phyloP scores from a whole-genome alignment of 345 rosid genomes.

The Anastatica hierochuntica region DNA sequence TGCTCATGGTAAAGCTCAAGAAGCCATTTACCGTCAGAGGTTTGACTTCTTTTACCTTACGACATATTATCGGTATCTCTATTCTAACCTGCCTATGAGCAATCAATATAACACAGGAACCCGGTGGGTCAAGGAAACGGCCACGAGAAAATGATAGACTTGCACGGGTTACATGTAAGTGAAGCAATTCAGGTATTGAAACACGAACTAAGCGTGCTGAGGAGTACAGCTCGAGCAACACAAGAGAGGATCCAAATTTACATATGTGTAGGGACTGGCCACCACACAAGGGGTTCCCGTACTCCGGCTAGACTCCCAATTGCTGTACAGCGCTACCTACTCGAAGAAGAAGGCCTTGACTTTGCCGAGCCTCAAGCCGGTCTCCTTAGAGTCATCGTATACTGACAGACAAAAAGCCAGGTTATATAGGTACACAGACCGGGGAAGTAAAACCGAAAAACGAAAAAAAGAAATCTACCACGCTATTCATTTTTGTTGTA shows the following conservation, averaged over 20 bases:
- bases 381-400: constrained; percentile 77
- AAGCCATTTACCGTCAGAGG: constrained; percentile 90
- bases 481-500: constrained; percentile 28
- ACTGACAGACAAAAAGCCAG: constrained; percentile 33
- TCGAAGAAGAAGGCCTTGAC: constrained; percentile 88
- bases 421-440: no score
- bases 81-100: constrained; percentile 15
- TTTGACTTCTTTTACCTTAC: constrained; percentile 29
- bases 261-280: constrained; percentile 94
- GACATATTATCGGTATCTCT: background rate
- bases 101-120: constrained; percentile 45
- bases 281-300: constrained; percentile 85
- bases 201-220: constrained; percentile 64
- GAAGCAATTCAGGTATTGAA: constrained; percentile 84
- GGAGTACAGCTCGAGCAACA: constrained; percentile 60
- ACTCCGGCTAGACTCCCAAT: constrained; percentile 89
- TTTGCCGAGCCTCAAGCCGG: constrained; percentile 91
- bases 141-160: constrained; percentile 85
- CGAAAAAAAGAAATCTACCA: background rate
- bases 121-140: constrained; percentile 59
- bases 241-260: constrained; percentile 83
- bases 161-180: constrained; percentile 86
- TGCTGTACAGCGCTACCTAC: constrained; percentile 80
- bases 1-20: constrained; percentile 95
- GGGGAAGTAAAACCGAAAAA: background rate